A percentile compares a stretch with the other conserved stretches of the same genome.
Conservation (phyloP, 257 asterid genomes). For the Solanum chilense region DNA sequence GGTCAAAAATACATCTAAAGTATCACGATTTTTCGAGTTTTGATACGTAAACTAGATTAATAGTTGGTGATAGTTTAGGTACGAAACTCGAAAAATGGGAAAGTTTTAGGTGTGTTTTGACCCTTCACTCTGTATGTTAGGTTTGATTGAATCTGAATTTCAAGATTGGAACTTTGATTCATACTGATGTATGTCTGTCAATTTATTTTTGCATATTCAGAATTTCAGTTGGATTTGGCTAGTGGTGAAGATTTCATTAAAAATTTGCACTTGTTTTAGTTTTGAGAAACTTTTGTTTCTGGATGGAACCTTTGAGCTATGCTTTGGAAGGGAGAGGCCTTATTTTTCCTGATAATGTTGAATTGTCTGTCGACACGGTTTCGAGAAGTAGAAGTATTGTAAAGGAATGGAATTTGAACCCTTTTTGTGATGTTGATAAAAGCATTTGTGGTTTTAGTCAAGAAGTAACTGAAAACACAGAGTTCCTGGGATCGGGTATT, state of each 20-base stretch:
- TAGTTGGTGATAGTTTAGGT: not conserved
- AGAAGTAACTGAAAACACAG: conserved; percentile 4
- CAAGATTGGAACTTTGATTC: not conserved
- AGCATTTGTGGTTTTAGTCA: not conserved
- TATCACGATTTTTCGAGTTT: not conserved
- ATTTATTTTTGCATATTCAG: not conserved
- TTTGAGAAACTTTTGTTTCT: not conserved
- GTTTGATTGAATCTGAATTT: not conserved
- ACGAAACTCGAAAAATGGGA: not conserved
- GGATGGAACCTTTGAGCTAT: conserved; percentile 19
- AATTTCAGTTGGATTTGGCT: not conserved
- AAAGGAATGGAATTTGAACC: conserved; percentile 4
- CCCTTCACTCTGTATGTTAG: not conserved
- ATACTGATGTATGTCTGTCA: not conserved
- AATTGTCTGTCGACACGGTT: not conserved
- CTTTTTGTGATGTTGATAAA: conserved; percentile 3
- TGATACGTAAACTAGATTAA: not conserved
- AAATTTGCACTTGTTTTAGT: not conserved
- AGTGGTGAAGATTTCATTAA: not conserved
- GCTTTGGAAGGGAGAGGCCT: conserved; percentile 9
- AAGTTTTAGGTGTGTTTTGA: not conserved
- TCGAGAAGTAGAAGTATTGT: conserved; percentile 3
- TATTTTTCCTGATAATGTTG: conserved; percentile 13
- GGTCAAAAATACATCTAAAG: not conserved
- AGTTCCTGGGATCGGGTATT: conserved; percentile 2